phyloP scores from a whole-genome alignment of 2,329 filamentous ascomycete species.

The Colletotrichum magnum region DNA sequence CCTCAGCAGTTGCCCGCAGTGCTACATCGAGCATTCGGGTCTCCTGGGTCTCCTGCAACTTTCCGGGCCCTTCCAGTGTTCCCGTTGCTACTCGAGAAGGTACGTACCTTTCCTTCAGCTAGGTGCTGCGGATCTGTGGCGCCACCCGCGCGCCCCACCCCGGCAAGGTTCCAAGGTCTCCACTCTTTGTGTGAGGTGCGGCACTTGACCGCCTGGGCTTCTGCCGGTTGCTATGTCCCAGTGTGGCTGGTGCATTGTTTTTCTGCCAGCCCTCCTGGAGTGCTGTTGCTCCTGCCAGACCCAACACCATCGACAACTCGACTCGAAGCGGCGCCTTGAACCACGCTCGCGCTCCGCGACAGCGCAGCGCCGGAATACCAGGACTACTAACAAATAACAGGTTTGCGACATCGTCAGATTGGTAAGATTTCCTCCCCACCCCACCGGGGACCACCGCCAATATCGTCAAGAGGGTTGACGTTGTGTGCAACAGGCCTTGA shows the following conservation, averaged over 20 bases:
- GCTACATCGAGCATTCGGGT: background rate
- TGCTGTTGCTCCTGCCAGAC: constrained; percentile 7
- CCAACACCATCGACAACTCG: constrained; percentile 35
- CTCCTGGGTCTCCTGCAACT: background rate
- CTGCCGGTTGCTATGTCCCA: constrained; percentile 36
- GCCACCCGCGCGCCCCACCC: constrained; percentile 25
- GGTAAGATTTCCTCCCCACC: constrained; percentile 11
- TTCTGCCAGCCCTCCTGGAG: constrained; percentile 34
- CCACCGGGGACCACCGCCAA: background rate
- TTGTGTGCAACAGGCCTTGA: constrained; percentile 31
- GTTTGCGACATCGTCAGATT: constrained; percentile 11
- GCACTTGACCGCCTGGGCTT: constrained; percentile 28
- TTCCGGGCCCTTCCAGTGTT: constrained; percentile 4
- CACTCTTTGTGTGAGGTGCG: background rate
- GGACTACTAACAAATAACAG: constrained; percentile 46
- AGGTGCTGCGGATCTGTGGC: constrained; percentile 5
- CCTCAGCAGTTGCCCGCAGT: background rate
- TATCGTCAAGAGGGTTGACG: constrained; percentile 19
- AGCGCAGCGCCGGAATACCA: constrained; percentile 37
- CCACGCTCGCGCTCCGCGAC: constrained; percentile 38
- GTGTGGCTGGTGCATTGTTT: constrained; percentile 41
- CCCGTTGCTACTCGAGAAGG: background rate
- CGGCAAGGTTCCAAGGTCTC: background rate
- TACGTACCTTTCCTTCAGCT: constrained; percentile 12
- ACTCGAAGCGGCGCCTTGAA: constrained; percentile 38